Base-by-base conservation (phyloP, 73 alveolate species). In the Halteria grandinella region DNA sequence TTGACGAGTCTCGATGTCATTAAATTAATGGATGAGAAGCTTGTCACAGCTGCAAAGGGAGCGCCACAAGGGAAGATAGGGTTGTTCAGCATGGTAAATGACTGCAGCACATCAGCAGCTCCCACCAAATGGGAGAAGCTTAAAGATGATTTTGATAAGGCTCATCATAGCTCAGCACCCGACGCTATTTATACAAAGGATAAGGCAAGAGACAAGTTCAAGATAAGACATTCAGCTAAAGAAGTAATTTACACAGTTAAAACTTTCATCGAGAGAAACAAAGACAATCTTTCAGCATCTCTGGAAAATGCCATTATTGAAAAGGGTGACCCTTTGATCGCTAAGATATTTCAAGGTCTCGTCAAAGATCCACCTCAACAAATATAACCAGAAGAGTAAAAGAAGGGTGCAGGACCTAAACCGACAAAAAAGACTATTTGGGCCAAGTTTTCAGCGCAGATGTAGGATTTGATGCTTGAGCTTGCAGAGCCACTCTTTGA, bases 241-340 rank as follows among this genome's bases (percentile, higher is more conserved):
- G 95, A 83, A 21, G 98, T 96, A 0, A 91, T 79, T 40, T 96
- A 96, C 85, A 75, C 88, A 12, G 71, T 83, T 36, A 84, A 79
- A 63, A 88, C 92, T 43, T 94, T 96, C 79, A 80, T 93, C 25
- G 98, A 90, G n/a, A 96, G 93, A 79, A 96, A 96, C 66, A 88
- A 85, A 44, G 99, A 96, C 78, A 96, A 90, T 45, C 86, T 95
- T 43, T 82, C 92, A 49, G 36, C 47, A 23, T 77, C 89, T 33
- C 58, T 91, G 77, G 87, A 75, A 78, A 60, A 62, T 51, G 64
- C 92, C 83, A 58, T 92, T 74, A 24, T n/a, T 0, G 75, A 52
- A 1, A 58, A 75, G 40, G 20, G 59, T 7, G 44, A 37, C 31
- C 47, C 58, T n/a, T 29, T 51, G 28, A 45, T 76, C 34, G 33